A percentile compares a stretch with the other conserved stretches of the same genome.
These are phyloP conservation scores for Pluteus cervinus DNA, from an alignment of 768 basidiomycete genomes.

Conservation along the genomic window DNA sequence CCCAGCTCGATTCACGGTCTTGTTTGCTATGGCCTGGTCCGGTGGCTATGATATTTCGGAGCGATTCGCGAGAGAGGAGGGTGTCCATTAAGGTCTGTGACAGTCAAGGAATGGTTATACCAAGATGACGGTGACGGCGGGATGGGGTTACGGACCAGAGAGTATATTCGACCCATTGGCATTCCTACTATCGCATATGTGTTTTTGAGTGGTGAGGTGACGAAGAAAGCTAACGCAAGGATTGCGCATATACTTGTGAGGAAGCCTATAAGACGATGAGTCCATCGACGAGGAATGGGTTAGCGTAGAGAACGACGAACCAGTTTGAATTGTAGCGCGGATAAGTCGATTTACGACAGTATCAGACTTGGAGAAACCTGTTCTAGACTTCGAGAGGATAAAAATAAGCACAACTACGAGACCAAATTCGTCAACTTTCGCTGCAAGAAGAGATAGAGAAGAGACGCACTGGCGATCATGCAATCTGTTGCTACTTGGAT, in stretches of 20 bases:
- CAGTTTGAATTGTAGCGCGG: slow-evolving; percentile 27
- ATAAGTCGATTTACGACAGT: slow-evolving; percentile 26
- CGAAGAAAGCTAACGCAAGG: slow-evolving; percentile 20
- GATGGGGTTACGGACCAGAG: slow-evolving; percentile 10
- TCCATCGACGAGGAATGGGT: not conserved
- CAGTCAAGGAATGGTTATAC: not conserved
- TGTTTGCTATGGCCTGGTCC: too few species aligned
- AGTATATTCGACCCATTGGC: slow-evolving; percentile 30
- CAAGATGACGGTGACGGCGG: not conserved
- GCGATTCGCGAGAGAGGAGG: slow-evolving; percentile 8
- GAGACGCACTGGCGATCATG: slow-evolving; percentile 3
- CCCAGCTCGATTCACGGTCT: too few species aligned
- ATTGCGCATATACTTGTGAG: slow-evolving; percentile 25
- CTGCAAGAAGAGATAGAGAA: slow-evolving; percentile 12
- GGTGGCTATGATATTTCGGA: slow-evolving; percentile 6
- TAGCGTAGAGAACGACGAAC: too few species aligned
- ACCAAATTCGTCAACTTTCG: slow-evolving; percentile 10
- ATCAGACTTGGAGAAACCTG: slow-evolving; percentile 26
- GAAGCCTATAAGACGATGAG: slow-evolving; percentile 10
- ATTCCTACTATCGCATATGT: slow-evolving; percentile 28
- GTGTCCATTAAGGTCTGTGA: slow-evolving; percentile 19
- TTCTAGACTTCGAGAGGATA: slow-evolving; percentile 20
- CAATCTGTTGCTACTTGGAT: slow-evolving; percentile 3
- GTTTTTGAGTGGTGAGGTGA: slow-evolving; percentile 16
- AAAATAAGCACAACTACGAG: slow-evolving; percentile 11